Evolutionary conservation across 306 rosid genomes (phyloP).

Genomic region (Crotalaria pallida): DNA sequence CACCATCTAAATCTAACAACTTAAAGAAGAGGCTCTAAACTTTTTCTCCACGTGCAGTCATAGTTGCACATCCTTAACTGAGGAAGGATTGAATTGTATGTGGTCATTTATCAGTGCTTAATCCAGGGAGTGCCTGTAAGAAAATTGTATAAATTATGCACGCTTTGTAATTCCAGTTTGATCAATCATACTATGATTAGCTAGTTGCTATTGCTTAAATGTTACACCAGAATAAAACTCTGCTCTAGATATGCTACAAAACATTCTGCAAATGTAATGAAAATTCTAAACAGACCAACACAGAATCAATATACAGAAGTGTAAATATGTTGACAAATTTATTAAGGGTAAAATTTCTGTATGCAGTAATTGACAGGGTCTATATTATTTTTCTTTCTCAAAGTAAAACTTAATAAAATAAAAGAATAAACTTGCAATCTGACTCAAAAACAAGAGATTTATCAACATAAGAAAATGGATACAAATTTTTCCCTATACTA

Average conservation of each 20-base stretch:
- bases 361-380: not conserved
- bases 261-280: not conserved
- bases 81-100: slow-evolving; percentile 54
- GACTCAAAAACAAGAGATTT: too few relatives aligned
- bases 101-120: slow-evolving; percentile 47
- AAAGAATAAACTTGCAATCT: too few relatives aligned
- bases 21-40: slow-evolving; percentile 45
- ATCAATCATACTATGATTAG: not conserved
- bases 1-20: slow-evolving; percentile 64
- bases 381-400: not conserved
- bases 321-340: not conserved
- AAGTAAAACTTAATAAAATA: too few relatives aligned
- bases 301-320: not conserved
- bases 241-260: not conserved
- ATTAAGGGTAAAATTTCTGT: not conserved
- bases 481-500: too few relatives aligned
- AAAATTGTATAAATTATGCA: not conserved
- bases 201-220: not conserved
- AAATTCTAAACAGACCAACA: not conserved
- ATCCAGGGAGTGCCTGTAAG: slow-evolving; percentile 51
- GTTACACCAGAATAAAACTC: not conserved
- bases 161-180: slow-evolving; percentile 1
- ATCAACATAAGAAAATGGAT: too few relatives aligned
- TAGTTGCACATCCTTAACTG: slow-evolving; percentile 60
- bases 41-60: slow-evolving; percentile 49